Evolutionary conservation across 225 moss, liverwort and hornwort genomes (phyloP).

Genomic region (Physcomitrellopsis africana): DNA sequence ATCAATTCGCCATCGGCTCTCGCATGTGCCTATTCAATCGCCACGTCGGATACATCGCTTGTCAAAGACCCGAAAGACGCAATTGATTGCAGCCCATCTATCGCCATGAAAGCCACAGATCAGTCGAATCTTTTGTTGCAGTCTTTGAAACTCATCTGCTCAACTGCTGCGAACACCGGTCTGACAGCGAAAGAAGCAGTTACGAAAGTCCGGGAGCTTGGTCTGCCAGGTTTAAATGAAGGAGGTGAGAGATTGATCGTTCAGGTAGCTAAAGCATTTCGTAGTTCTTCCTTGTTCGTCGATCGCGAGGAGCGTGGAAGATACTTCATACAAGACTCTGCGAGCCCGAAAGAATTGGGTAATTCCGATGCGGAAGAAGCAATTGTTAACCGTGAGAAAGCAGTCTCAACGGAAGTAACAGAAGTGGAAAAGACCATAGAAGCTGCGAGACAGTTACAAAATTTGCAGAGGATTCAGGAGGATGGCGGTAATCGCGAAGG

Average conservation of each 20-base stretch:
- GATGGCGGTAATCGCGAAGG: neutral
- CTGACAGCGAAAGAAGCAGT: slow-evolving; percentile 60
- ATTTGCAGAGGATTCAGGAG: slow-evolving; percentile 32
- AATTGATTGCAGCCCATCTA: slow-evolving; percentile 27
- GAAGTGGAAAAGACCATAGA: slow-evolving; percentile 31
- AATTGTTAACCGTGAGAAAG: slow-evolving; percentile 17
- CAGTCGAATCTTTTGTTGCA: slow-evolving; percentile 33
- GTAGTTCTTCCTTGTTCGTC: slow-evolving; percentile 33
- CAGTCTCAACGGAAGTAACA: slow-evolving; percentile 6
- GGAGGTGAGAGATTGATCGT: slow-evolving; percentile 53
- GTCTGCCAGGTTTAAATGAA: slow-evolving; percentile 47
- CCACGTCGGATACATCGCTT: neutral
- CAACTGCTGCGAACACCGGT: slow-evolving; percentile 31
- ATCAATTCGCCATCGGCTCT: too few relatives aligned
- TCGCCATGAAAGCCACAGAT: slow-evolving; percentile 28
- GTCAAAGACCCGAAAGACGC: neutral
- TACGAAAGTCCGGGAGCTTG: slow-evolving; percentile 42
- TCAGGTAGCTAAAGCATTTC: slow-evolving; percentile 54
- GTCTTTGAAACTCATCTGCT: slow-evolving; percentile 46
- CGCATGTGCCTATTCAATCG: too few relatives aligned
- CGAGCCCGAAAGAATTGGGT: slow-evolving; percentile 23
- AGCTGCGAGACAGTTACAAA: slow-evolving; percentile 41
- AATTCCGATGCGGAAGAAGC: slow-evolving; percentile 5
- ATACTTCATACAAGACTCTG: slow-evolving; percentile 31
- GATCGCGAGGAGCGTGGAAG: slow-evolving; percentile 53